These are phyloP conservation scores for Metarhizium rileyi DNA, from an alignment of 2,329 filamentous ascomycete species.

Conservation along the genomic window DNA sequence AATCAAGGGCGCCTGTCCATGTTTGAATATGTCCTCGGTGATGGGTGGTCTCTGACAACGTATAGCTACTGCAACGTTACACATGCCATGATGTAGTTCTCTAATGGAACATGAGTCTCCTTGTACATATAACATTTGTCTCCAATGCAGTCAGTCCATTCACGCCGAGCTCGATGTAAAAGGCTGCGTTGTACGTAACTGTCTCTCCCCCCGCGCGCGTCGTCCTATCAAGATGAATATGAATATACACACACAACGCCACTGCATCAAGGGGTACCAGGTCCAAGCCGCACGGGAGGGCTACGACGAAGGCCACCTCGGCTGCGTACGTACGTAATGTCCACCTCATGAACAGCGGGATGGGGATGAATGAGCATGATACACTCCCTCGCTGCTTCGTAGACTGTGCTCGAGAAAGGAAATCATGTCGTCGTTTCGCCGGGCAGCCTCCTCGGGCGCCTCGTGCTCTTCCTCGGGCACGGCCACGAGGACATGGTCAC, in stretches of 20 bases:
- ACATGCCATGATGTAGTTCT: too few relatives aligned
- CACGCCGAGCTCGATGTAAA: too few relatives aligned
- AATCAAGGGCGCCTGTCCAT: too few relatives aligned
- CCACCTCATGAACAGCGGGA: constrained; percentile 15
- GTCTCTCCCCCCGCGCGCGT: not conserved
- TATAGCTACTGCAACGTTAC: too few relatives aligned
- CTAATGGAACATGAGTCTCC: too few relatives aligned
- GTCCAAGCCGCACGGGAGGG: not conserved
- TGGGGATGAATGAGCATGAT: not conserved
- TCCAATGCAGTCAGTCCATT: too few relatives aligned
- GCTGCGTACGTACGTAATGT: constrained; percentile 18
- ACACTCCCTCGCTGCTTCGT: constrained; percentile 13
- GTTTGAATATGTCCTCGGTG: too few relatives aligned
- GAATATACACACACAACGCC: not conserved
- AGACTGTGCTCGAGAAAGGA: constrained; percentile 12
- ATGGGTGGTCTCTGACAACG: too few relatives aligned
- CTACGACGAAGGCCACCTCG: constrained; percentile 15
- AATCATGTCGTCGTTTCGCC: constrained; percentile 5
- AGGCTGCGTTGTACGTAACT: too few relatives aligned
- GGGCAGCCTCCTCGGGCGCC: not conserved
- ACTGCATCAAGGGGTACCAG: not conserved
- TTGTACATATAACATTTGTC: too few relatives aligned
- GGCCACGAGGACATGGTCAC: constrained; percentile 26
- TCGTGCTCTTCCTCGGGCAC: constrained; percentile 30
- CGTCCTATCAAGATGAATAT: not conserved